Evolutionary conservation across 148 eudicot genomes (phyloP).

Genomic region (Cornus suecica): DNA sequence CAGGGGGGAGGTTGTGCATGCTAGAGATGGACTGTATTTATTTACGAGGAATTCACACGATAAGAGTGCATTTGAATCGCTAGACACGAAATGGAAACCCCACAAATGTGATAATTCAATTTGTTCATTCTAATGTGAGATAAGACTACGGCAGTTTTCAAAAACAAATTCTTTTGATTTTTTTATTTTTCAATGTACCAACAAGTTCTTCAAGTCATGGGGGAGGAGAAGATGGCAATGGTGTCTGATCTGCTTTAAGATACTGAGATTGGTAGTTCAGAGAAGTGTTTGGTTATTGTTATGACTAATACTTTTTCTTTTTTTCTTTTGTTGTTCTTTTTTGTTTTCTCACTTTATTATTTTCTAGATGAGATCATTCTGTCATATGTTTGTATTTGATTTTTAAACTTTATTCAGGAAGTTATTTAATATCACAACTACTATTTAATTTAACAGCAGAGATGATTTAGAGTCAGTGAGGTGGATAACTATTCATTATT

Average conservation of each 20-base stretch:
- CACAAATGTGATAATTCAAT: not conserved
- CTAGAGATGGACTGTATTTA: conserved; percentile 37
- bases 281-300: not conserved
- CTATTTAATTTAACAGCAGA: not conserved
- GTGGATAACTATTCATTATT: no score
- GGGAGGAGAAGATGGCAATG: conserved; percentile 1
- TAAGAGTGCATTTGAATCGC: conserved; percentile 7
- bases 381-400: not conserved
- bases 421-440: not conserved
- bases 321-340: no score
- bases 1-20: conserved; percentile 82
- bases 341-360: no score
- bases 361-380: no score
- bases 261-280: not conserved
- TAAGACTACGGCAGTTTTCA: not conserved
- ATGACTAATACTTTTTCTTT: not conserved
- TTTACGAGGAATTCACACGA: not conserved
- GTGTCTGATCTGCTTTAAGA: not conserved
- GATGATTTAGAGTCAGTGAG: not conserved
- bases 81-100: not conserved
- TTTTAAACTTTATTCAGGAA: not conserved
- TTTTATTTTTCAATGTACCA: not conserved
- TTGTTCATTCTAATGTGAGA: not conserved
- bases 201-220: not conserved
- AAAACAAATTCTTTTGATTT: no score